These are phyloP conservation scores for Babesia bigemina DNA, from an alignment of 169 alveolate genomes.

Conservation along the genomic window DNA sequence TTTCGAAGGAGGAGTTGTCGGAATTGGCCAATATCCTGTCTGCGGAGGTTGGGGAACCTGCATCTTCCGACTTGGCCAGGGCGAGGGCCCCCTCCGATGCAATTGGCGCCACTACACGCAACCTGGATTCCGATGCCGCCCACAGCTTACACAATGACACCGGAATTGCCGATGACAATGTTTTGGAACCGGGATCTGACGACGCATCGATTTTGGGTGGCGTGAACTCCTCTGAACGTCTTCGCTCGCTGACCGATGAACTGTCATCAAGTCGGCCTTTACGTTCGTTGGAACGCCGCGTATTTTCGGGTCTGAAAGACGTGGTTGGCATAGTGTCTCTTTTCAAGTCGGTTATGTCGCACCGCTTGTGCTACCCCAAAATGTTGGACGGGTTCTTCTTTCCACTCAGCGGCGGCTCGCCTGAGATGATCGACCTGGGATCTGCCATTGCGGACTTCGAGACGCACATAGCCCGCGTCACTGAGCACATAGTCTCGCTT, in stretches of 20 bases:
- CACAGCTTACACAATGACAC: not conserved
- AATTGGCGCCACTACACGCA: not conserved
- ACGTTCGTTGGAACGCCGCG: not conserved
- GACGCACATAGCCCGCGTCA: conserved; percentile 8
- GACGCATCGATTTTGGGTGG: not conserved
- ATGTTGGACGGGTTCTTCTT: conserved; percentile 35
- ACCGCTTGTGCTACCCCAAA: conserved; percentile 65
- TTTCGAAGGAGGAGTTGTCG: not conserved
- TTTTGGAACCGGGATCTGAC: not conserved
- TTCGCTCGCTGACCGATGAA: not conserved
- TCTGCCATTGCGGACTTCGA: conserved; percentile 12
- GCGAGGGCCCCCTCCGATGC: not conserved
- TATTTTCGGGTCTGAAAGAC: conserved; percentile 12
- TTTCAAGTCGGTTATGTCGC: conserved; percentile 42
- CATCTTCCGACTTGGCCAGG: no score
- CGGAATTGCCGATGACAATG: not conserved
- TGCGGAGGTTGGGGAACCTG: not conserved
- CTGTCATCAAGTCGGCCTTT: conserved; percentile 1
- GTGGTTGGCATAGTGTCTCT: not conserved
- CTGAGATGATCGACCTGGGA: conserved; percentile 42
- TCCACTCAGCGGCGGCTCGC: conserved; percentile 62
- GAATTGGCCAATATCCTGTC: not conserved
- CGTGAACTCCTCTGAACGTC: not conserved
- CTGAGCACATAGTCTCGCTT: conserved; percentile 16
- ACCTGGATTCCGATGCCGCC: no score